A percentile compares a stretch with the other conserved stretches of the same genome.
Evolutionary conservation across 371 early-diverging fungal species (phyloP).

Genomic region (Mortierella sp.): DNA sequence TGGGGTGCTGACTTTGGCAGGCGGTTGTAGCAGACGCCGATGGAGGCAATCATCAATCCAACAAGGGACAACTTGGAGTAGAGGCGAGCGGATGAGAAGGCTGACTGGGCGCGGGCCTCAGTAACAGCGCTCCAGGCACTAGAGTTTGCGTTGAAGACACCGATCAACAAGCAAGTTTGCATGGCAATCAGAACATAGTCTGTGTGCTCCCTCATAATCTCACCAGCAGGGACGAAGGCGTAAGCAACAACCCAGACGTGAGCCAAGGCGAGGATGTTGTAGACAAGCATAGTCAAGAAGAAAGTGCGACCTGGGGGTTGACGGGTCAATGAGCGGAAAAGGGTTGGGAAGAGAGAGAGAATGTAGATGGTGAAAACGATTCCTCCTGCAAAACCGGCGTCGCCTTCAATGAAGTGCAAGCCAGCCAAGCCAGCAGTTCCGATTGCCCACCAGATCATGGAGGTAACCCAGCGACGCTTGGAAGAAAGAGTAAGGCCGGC

Average conservation of each 20-base stretch:
- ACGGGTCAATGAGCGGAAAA: constrained; percentile 68
- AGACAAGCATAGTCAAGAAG: constrained; percentile 69
- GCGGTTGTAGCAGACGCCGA: constrained; percentile 35
- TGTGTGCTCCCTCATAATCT: constrained; percentile 80
- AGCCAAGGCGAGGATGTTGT: constrained; percentile 77
- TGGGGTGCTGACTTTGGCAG: constrained; percentile 59
- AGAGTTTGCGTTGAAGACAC: constrained; percentile 62
- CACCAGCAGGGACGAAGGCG: constrained; percentile 87
- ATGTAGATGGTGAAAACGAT: constrained; percentile 73
- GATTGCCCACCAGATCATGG: constrained; percentile 70
- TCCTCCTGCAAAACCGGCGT: constrained; percentile 76
- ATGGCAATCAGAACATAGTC: constrained; percentile 72
- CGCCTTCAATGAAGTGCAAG: constrained; percentile 70
- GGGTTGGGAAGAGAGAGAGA: constrained; percentile 70
- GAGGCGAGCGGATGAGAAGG: constrained; percentile 22
- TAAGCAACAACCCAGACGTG: constrained; percentile 89
- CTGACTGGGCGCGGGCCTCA: constrained; percentile 24
- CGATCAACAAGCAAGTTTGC: constrained; percentile 65
- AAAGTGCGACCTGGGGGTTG: constrained; percentile 79
- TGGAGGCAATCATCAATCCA: constrained; percentile 28
- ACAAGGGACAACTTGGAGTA: constrained; percentile 29
- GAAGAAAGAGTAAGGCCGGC: constrained; percentile 69
- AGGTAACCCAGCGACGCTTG: constrained; percentile 69
- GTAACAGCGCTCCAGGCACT: constrained; percentile 28
- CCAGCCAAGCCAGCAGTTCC: constrained; percentile 67